Conservation (phyloP, 345 rosid genomes). For the Geranium rotundifolium region DNA sequence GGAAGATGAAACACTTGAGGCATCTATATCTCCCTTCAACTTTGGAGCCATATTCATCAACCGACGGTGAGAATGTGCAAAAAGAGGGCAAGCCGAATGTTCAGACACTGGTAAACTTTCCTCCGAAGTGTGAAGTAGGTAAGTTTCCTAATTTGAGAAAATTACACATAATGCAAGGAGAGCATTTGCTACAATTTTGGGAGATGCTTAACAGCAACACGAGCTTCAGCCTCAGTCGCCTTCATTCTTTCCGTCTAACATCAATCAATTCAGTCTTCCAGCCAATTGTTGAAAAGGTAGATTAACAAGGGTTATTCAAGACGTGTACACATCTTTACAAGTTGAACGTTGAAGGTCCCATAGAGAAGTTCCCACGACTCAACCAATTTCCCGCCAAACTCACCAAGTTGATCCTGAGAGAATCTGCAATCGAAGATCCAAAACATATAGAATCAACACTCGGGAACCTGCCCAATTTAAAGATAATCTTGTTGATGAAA, state of each 20-base stretch:
- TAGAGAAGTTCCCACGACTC: constrained; percentile 18
- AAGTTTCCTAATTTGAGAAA: constrained; percentile 11
- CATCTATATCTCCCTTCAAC: constrained; percentile 11
- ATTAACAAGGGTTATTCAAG: neutral
- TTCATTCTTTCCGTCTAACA: neutral
- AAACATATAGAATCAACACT: constrained; percentile 30
- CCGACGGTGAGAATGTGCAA: constrained; percentile 1
- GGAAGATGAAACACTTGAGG: constrained; percentile 19
- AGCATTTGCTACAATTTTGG: rapidly evolving
- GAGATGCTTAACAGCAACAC: constrained; percentile 6
- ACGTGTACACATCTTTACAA: constrained; percentile 7
- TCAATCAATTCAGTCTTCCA: no score
- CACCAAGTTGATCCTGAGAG: constrained; percentile 20
- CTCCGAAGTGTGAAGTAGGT: neutral
- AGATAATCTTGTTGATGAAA: constrained; percentile 14
- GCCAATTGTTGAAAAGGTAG: neutral
- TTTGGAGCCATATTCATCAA: neutral
- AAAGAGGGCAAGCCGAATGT: constrained; percentile 4
- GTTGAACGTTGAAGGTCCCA: neutral
- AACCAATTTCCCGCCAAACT: constrained; percentile 19
- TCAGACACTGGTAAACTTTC: constrained; percentile 17
- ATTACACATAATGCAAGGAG: neutral
- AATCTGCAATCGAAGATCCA: constrained; percentile 16
- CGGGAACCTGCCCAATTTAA: constrained; percentile 26
- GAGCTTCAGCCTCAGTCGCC: neutral